Evolutionary conservation across 768 basidiomycete genomes (phyloP), one percentile per base, ranked within the genome.

Genomic region (Kwoniella dendrophila): DNA sequence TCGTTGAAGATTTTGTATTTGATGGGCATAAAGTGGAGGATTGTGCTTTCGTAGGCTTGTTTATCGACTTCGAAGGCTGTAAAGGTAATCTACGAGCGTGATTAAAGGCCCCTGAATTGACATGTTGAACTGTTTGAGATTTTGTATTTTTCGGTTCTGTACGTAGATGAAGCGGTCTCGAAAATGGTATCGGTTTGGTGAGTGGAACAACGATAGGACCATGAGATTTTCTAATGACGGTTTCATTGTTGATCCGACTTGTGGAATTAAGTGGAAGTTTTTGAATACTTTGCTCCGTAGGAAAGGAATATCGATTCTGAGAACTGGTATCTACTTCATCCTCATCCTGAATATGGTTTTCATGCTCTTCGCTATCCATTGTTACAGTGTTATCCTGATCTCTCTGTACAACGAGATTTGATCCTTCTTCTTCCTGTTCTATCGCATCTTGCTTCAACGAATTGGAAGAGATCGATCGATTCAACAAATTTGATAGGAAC

Each of bases 401-500:
- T 33, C 47, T 30, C 4, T 56, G 20, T 18, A 14, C 54, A 16
- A 5, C 38, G 16, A 34, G 30, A 22, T 38, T 33, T 12, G 8
- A 8, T 36, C 54, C 40, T 44, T 41, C 14, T 26, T 12, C 47
- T 29, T 24, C 50, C 34, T 34, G 11, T 18, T 24, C 30, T 14
- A 22, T 12, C 6, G 16, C 36, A 6, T 47, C 56, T 18, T 58
- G 8, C 22, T 24, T 49, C 3, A 49, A 22, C n/a, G 45, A 48
- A 22, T 33, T 45, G 49, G 58, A 40, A 0, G 58, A 59, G 12
- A 29, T 22, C 2, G 58, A 59, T 10, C 33, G 27, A 27, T 11
- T 27, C 10, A 59, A 27, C 12, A 59, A 16, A n/a, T 49, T 49
- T 14, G 58, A 59, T 12, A 59, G 52, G 49, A 59, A 59, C 16